Base-by-base conservation (phyloP, 176 grass and related monocot species). In the Puya raimondii region DNA sequence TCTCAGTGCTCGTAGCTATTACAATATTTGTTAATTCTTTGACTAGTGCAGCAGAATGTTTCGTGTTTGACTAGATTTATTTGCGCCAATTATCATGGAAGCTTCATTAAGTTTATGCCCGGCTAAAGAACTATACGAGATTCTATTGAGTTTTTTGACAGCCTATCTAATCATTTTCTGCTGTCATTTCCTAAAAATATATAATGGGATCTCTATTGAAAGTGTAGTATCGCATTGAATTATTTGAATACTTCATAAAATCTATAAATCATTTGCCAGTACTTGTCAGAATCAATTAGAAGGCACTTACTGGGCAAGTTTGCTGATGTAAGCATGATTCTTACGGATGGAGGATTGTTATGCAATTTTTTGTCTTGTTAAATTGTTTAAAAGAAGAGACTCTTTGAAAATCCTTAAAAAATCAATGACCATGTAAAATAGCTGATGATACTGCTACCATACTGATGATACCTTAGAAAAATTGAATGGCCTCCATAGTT, bases 341-440 rank as follows among this genome's bases (percentile, higher is more conserved):
- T 26, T 26, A 26, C 25, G 2, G 25, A 26, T 26, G 25, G 25
- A 26, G 53, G 53, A 57, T 13, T 57, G 53, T 57, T n/a, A 17
- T 57, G 53, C 17, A 57, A n/a, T 15, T 16, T 4, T 13, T 57
- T 57, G 53, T 57, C 17, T 16, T 57, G 53, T 5, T n/a, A 3
- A 57, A 14, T 2, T 57, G 53, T 16, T 57, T 16, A 17, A 57
- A n/a, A 16, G 13, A 3, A 2, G n/a, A 4, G 13, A 57, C 53
- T 57, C 25, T 57, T 57, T 57, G 53, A 57, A 66, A 66, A 66
- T 10, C 64, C 33, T 14, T 4, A 64, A 66, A 66, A 25, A 33
- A 13, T 47, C 14, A 16, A 5, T 57, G 13, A 5, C 14, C 15
- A 57, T 57, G 53, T 57, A 14, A 57, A 57, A 57, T 14, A 57